These are phyloP conservation scores for Macrotyloma uniflorum DNA, from an alignment of 306 rosid species.

Conservation along the genomic window DNA sequence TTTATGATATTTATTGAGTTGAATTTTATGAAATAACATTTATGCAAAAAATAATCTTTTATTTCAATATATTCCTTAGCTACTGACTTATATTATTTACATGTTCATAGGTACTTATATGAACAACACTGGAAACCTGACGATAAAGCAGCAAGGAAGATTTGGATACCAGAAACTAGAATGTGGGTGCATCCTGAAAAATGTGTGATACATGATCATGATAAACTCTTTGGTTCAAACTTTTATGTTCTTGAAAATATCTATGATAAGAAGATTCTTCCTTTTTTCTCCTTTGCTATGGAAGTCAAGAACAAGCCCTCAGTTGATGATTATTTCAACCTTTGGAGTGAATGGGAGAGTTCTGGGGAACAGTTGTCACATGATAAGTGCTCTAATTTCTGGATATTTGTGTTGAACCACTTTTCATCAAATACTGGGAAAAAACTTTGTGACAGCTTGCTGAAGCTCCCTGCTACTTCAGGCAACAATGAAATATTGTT, in stretches of 20 bases:
- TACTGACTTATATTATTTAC: too few species aligned
- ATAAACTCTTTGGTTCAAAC: constrained; percentile 55
- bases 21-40: too few species aligned
- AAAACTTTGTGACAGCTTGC: constrained; percentile 42
- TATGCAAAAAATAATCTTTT: too few species aligned
- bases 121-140: constrained; percentile 51
- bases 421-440: constrained; percentile 29
- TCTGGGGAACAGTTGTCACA: constrained; percentile 38
- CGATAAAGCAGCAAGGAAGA: constrained; percentile 40
- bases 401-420: constrained; percentile 53
- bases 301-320: constrained; percentile 47
- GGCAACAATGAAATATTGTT: constrained; percentile 41
- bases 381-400: constrained; percentile 64
- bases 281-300: constrained; percentile 53
- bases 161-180: constrained; percentile 60
- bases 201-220: constrained; percentile 60
- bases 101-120: constrained; percentile 51
- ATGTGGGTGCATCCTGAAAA: constrained; percentile 52
- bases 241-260: constrained; percentile 47
- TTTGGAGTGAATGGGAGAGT: constrained; percentile 75
- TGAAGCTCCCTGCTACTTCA: constrained; percentile 57
- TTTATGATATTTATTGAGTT: too few species aligned
- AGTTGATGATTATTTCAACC: constrained; percentile 56
- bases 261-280: constrained; percentile 45
- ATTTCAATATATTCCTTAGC: background rate